Evolutionary conservation across 78 protist genomes (phyloP).

Genomic region (Creolimax fragrantissima): DNA sequence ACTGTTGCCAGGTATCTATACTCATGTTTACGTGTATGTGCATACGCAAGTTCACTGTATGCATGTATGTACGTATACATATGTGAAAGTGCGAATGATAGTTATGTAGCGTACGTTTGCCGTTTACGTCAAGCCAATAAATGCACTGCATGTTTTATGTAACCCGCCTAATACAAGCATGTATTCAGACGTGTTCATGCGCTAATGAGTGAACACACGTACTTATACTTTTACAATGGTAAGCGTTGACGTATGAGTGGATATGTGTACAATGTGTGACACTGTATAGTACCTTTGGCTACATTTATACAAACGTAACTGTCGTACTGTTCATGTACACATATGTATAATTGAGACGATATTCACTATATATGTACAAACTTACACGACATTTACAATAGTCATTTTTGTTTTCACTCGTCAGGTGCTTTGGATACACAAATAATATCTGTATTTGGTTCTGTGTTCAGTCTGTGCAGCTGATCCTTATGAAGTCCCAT

Average conservation of each 20-base stretch:
- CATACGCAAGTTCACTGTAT: not conserved
- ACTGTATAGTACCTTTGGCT: not conserved
- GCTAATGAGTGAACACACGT: not conserved
- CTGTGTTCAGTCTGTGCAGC: conserved; percentile 5
- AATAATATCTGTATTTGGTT: conserved; percentile 1
- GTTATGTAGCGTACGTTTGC: no score
- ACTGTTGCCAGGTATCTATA: not conserved
- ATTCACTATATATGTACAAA: not conserved
- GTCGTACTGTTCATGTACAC: not conserved
- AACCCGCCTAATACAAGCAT: no score
- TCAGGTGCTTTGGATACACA: not conserved
- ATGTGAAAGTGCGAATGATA: not conserved
- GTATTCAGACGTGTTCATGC: not conserved
- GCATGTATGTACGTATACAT: not conserved
- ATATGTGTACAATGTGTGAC: not conserved
- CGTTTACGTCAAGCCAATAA: no score
- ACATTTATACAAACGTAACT: not conserved
- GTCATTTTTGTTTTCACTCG: not conserved
- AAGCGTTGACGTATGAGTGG: not conserved
- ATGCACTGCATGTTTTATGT: no score
- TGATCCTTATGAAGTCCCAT: not conserved
- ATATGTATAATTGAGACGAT: not conserved
- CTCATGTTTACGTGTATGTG: not conserved
- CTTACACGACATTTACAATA: not conserved
- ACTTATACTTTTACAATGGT: not conserved